Evolutionary conservation across 2,329 filamentous ascomycete species (phyloP).

Genomic region (Diplocarpon rosae): DNA sequence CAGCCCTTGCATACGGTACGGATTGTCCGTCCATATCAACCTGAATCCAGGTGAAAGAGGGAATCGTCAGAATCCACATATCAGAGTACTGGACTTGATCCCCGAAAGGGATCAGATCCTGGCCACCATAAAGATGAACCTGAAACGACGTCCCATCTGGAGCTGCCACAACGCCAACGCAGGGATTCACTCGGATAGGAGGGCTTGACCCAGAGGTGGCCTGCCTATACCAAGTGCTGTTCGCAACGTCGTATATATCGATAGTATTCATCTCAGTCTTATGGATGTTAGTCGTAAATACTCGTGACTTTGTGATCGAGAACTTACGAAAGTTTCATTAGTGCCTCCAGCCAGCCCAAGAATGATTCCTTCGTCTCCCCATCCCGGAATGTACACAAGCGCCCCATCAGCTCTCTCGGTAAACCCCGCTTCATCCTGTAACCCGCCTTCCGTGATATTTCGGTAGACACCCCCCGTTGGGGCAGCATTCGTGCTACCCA

Average conservation of each 20-base stretch:
- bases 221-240: constrained; percentile 63
- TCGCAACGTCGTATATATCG: constrained; percentile 68
- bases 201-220: constrained; percentile 52
- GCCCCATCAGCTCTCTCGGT: constrained; percentile 64
- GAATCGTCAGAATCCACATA: constrained; percentile 64
- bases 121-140: constrained; percentile 68
- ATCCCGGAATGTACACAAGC: constrained; percentile 64
- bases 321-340: constrained; percentile 51
- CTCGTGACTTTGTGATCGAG: constrained; percentile 19
- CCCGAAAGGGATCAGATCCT: constrained; percentile 55
- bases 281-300: constrained; percentile 4
- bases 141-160: constrained; percentile 66
- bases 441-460: constrained; percentile 62
- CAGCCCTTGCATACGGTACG: constrained; percentile 50
- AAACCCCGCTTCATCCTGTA: constrained; percentile 56
- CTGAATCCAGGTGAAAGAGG: constrained; percentile 62
- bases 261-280: constrained; percentile 55
- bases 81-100: constrained; percentile 52
- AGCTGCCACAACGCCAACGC: constrained; percentile 56
- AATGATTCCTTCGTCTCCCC: constrained; percentile 58
- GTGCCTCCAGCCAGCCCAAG: constrained; percentile 64
- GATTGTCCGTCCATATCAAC: constrained; percentile 43
- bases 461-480: constrained; percentile 53
- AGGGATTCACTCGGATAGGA: constrained; percentile 58
- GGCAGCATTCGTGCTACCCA: constrained; percentile 44